Conservation (phyloP, 2,329 filamentous ascomycete genomes). For the Trichophyton mentagrophytes region DNA sequence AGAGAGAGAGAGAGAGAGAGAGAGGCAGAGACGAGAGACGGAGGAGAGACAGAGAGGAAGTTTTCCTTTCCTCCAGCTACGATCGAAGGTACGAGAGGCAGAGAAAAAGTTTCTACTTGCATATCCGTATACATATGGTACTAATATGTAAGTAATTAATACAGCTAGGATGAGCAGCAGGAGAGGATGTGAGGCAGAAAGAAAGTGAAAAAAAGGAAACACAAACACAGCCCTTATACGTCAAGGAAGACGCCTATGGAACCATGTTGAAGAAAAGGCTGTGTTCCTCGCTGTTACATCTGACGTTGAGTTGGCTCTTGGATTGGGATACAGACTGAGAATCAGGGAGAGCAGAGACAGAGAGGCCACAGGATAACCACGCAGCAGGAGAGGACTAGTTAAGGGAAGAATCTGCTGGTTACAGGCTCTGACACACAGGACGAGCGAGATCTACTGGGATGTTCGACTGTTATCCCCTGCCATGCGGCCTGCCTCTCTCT, state of each 20-base stretch:
- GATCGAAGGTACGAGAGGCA: not conserved
- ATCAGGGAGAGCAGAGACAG: not conserved
- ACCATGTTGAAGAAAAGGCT: not conserved
- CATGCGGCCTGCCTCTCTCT: not conserved
- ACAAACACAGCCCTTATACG: not conserved
- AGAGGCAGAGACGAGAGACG: slow-evolving; percentile 1
- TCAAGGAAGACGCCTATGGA: not conserved
- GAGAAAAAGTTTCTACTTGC: slow-evolving; percentile 1
- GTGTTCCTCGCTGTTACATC: not conserved
- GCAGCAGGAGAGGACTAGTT: not conserved
- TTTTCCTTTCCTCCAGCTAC: not conserved
- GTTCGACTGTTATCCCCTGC: not conserved
- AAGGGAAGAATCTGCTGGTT: not conserved
- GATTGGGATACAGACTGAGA: slow-evolving; percentile 3
- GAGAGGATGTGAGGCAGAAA: slow-evolving; percentile 6
- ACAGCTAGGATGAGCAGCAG: slow-evolving; percentile 2
- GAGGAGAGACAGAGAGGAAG: slow-evolving; percentile 8
- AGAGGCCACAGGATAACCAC: not conserved
- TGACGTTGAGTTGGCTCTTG: slow-evolving; percentile 1
- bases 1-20: slow-evolving; percentile 5
- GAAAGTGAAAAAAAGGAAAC: slow-evolving; percentile 9
- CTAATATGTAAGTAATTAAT: slow-evolving; percentile 3
- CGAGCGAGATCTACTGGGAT: not conserved
- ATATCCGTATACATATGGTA: slow-evolving; percentile 4
- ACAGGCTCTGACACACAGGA: not conserved